Conservation (phyloP, 2,329 filamentous ascomycete genomes). For the Arthrinium puccinioides region DNA sequence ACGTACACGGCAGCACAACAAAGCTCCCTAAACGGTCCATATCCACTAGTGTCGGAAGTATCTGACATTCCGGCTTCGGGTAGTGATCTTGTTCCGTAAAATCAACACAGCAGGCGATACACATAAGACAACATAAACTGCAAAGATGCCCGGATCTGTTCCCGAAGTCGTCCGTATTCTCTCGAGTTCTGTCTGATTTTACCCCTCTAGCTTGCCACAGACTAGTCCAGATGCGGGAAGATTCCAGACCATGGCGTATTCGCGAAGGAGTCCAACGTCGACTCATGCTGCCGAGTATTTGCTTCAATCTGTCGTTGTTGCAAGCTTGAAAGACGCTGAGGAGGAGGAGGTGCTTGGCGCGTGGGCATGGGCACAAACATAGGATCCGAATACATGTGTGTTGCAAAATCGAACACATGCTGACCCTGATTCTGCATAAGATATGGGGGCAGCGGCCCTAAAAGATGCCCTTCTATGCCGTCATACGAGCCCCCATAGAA, state of each 20-base stretch:
- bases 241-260: slow-evolving; percentile 22
- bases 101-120: no score
- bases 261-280: slow-evolving; percentile 30
- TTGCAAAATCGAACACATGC: slow-evolving; percentile 33
- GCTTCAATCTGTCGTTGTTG: slow-evolving; percentile 10
- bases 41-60: no score
- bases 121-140: no score
- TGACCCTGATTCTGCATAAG: slow-evolving; percentile 49
- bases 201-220: no score
- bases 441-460: slow-evolving; percentile 65
- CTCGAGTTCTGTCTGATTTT: no score
- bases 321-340: slow-evolving; percentile 8
- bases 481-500: slow-evolving; percentile 43
- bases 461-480: slow-evolving; percentile 66
- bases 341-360: slow-evolving; percentile 19
- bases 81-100: no score
- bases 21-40: no score
- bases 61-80: no score
- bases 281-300: slow-evolving; percentile 13
- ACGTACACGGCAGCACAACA: no score
- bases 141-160: no score
- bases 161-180: no score
- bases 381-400: slow-evolving; percentile 36
- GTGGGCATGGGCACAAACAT: slow-evolving; percentile 32
- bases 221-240: slow-evolving; percentile 16